phyloP scores from a whole-genome alignment of 768 basidiomycete genomes.

The Boletus pseudopeckii region DNA sequence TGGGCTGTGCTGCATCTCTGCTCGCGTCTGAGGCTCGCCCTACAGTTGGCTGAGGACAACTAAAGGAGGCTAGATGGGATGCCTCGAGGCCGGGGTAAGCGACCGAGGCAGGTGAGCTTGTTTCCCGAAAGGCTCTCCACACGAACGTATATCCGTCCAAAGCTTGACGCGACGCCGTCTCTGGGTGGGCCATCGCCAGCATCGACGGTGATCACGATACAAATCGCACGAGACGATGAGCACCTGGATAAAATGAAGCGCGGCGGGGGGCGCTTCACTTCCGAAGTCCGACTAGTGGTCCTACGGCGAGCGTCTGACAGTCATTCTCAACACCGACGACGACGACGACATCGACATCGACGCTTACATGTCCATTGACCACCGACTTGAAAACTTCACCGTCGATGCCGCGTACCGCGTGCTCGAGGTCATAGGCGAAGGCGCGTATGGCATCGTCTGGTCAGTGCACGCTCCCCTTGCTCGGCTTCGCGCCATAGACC shows the following conservation, averaged over 20 bases:
- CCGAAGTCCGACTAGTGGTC: constrained; percentile 22
- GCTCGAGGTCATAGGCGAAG: constrained; percentile 87
- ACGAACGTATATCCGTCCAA: neutral
- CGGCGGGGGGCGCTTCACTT: neutral
- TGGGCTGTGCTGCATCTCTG: neutral
- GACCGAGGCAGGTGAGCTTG: neutral
- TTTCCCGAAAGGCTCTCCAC: neutral
- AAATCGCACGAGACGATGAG: neutral
- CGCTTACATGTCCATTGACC: constrained; percentile 22
- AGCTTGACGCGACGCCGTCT: neutral
- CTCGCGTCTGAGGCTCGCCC: neutral
- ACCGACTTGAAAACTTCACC: constrained; percentile 43
- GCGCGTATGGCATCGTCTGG: constrained; percentile 92
- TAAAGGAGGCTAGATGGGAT: neutral
- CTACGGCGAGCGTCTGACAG: neutral
- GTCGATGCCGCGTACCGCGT: constrained; percentile 63
- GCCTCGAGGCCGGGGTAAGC: neutral
- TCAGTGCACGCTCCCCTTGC: constrained; percentile 17
- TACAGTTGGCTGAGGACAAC: neutral
- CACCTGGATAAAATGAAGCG: neutral
- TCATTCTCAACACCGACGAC: constrained; percentile 8
- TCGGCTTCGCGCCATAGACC: neutral
- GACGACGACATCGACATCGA: neutral
- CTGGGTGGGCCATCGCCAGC: neutral
- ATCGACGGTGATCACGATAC: neutral